phyloP scores from a whole-genome alignment of 2,329 filamentous ascomycete species.

The Cryphonectria nitschkei region DNA sequence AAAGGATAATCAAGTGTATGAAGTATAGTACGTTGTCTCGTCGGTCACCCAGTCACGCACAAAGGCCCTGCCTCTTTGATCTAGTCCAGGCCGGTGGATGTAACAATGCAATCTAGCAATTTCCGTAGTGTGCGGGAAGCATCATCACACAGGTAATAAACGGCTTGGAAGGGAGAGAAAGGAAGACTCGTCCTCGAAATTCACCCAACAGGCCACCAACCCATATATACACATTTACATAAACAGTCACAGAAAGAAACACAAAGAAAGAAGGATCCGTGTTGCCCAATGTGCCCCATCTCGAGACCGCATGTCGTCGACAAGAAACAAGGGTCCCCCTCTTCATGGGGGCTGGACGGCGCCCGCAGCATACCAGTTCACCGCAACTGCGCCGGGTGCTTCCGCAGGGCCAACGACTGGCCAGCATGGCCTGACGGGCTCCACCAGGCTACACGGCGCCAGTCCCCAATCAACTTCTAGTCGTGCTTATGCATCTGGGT shows the following conservation, averaged over 20 bases:
- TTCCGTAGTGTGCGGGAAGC: background rate
- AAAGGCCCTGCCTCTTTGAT: constrained; percentile 2
- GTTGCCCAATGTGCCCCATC: background rate
- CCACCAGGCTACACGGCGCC: constrained; percentile 19
- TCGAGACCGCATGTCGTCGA: constrained; percentile 13
- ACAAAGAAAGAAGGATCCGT: background rate
- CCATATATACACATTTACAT: background rate
- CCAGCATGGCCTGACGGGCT: constrained; percentile 7
- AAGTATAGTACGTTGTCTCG: background rate
- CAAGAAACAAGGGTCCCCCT: constrained; percentile 1
- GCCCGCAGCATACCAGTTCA: constrained; percentile 2
- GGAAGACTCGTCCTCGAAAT: background rate
- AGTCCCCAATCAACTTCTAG: constrained; percentile 22
- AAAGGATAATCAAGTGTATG: background rate
- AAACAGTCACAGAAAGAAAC: background rate
- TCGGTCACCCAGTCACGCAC: background rate
- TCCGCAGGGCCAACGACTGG: constrained; percentile 19
- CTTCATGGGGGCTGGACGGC: constrained; percentile 1
- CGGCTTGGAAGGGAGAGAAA: background rate
- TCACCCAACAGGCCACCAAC: background rate
- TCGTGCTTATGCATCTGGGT: constrained; percentile 6
- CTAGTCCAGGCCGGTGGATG: background rate
- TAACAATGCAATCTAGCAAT: constrained; percentile 8
- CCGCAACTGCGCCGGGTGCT: constrained; percentile 21
- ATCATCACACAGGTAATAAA: background rate